phyloP scores from a whole-genome alignment of 1,284 basidiomycete genomes.

The Gomphus bonarii region DNA sequence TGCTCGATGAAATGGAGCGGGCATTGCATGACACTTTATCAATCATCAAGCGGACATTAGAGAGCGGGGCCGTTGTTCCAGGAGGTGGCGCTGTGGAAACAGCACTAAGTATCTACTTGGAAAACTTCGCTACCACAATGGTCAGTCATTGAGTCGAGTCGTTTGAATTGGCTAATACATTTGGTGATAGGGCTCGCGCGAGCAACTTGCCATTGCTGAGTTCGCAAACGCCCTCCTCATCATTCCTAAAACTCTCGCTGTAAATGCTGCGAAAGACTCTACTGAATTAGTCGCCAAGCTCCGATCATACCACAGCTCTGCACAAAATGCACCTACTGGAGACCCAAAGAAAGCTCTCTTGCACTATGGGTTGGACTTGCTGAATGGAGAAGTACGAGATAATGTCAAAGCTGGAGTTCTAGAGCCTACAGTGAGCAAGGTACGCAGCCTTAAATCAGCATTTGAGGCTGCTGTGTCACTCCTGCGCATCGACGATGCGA shows the following conservation, averaged over 20 bases:
- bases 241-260: conserved; percentile 94
- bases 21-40: conserved; percentile 92
- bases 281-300: conserved; percentile 97
- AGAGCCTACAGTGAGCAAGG: conserved; percentile 96
- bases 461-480: conserved; percentile 95
- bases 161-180: neutral
- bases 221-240: conserved; percentile 90
- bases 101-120: conserved; percentile 93
- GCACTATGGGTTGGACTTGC: conserved; percentile 91
- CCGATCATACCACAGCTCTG: conserved; percentile 94
- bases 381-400: conserved; percentile 92
- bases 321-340: conserved; percentile 81
- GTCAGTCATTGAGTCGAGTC: conserved; percentile 35
- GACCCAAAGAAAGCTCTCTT: conserved; percentile 95
- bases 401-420: conserved; percentile 90
- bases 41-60: conserved; percentile 94
- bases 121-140: conserved; percentile 97
- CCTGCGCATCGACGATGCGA: conserved; percentile 92
- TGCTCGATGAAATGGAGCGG: conserved; percentile 99
- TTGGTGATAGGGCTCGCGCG: conserved; percentile 74
- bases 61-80: conserved; percentile 93
- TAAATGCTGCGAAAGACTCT: conserved; percentile 98
- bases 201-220: conserved; percentile 98
- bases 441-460: conserved; percentile 92
- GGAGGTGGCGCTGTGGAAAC: conserved; percentile 98